Conservation (phyloP, 2,329 filamentous ascomycete species). For the Fusarium luffae region DNA sequence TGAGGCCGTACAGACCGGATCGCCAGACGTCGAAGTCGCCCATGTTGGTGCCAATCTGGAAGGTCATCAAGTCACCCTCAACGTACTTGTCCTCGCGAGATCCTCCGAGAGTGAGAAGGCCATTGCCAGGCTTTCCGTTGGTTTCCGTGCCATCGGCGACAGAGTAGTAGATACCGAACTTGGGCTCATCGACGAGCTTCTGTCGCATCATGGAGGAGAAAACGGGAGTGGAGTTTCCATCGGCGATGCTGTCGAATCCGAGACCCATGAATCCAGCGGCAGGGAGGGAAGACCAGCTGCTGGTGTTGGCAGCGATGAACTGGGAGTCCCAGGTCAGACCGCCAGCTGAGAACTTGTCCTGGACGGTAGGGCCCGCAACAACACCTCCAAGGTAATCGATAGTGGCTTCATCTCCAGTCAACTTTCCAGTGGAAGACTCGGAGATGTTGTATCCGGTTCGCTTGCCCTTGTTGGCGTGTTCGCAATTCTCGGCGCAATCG, state of each 20-base stretch:
- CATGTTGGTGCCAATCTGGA: constrained; percentile 23
- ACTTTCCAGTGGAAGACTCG: constrained; percentile 42
- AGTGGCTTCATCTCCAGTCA: constrained; percentile 33
- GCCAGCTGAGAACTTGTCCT: constrained; percentile 42
- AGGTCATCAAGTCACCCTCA: constrained; percentile 35
- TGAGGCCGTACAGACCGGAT: constrained; percentile 12
- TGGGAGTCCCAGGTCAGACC: constrained; percentile 42
- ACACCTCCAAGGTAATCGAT: constrained; percentile 50
- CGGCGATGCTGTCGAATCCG: constrained; percentile 48
- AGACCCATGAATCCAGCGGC: constrained; percentile 52
- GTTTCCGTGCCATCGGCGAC: constrained; percentile 11
- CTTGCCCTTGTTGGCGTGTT: constrained; percentile 42
- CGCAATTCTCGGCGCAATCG: constrained; percentile 44
- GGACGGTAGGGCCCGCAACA: constrained; percentile 41
- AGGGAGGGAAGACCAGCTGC: constrained; percentile 45
- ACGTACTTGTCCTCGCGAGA: constrained; percentile 48
- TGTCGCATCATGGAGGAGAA: constrained; percentile 49
- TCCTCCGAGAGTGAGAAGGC: constrained; percentile 49
- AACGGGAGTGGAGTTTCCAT: constrained; percentile 46
- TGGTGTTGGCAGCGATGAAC: constrained; percentile 48
- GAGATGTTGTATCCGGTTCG: constrained; percentile 45
- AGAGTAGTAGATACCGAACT: constrained; percentile 50
- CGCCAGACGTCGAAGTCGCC: constrained; percentile 50
- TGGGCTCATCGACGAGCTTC: constrained; percentile 46
- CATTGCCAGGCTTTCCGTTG: constrained; percentile 35